These are phyloP conservation scores for Melaleuca alternifolia DNA, from an alignment of 345 rosid species.

Conservation along the genomic window DNA sequence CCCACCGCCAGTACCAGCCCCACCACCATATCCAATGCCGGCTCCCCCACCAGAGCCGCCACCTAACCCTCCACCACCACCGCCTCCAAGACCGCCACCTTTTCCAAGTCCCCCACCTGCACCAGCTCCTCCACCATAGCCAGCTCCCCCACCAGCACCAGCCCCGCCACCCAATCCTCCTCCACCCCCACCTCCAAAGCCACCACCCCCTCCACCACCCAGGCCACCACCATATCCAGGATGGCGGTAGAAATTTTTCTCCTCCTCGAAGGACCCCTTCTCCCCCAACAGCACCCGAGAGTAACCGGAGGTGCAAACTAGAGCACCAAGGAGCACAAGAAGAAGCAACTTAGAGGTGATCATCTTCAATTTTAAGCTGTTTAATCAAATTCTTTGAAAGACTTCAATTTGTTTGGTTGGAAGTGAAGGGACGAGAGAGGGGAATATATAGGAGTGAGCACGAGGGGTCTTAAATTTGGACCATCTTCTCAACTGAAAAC, in stretches of 20 bases:
- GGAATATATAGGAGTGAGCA: slow-evolving; percentile 5
- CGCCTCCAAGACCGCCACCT: slow-evolving; percentile 21
- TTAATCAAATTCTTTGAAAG: neutral
- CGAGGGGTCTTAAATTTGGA: slow-evolving; percentile 6
- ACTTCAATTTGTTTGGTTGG: neutral
- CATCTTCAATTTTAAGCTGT: neutral
- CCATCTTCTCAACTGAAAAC: slow-evolving; percentile 29
- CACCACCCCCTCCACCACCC: slow-evolving; percentile 4
- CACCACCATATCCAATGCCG: neutral
- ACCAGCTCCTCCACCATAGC: slow-evolving; percentile 10
- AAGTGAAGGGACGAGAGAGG: neutral
- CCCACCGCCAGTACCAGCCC: neutral
- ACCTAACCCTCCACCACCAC: slow-evolving; percentile 14
- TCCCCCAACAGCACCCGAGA: slow-evolving; percentile 23
- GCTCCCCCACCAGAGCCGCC: slow-evolving; percentile 13
- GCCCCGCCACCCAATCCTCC: slow-evolving; percentile 14
- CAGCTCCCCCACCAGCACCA: slow-evolving; percentile 5
- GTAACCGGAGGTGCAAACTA: slow-evolving; percentile 14
- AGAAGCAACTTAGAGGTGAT: slow-evolving; percentile 16
- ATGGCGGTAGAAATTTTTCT: slow-evolving; percentile 22
- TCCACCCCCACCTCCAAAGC: slow-evolving; percentile 4
- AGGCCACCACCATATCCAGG: slow-evolving; percentile 4
- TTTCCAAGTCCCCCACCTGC: slow-evolving; percentile 15
- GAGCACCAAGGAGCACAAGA: slow-evolving; percentile 18
- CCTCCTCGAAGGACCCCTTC: slow-evolving; percentile 20